phyloP scores from a whole-genome alignment of 345 rosid species.

The Physaria fendleri region DNA sequence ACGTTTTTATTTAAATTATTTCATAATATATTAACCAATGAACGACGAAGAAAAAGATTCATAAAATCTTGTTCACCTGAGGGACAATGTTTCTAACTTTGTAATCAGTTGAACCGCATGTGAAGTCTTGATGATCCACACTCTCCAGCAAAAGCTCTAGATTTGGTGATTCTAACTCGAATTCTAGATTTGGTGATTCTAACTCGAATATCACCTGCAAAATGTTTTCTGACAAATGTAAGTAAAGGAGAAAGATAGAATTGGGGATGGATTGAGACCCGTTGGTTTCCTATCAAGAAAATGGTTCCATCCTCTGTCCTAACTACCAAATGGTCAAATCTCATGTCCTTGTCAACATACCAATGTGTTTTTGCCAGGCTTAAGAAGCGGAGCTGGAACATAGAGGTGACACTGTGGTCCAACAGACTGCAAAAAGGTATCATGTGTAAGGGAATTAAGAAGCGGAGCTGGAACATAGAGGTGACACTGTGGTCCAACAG shows the following conservation, averaged over 20 bases:
- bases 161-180: constrained; percentile 64
- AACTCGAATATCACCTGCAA: constrained; percentile 65
- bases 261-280: not conserved
- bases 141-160: constrained; percentile 41
- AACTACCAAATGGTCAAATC: not conserved
- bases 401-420: constrained; percentile 91
- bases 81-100: too few relatives aligned
- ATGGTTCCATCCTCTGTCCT: not conserved
- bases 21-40: too few relatives aligned
- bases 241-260: not conserved
- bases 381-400: constrained; percentile 72
- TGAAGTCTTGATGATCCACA: constrained; percentile 48
- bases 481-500: constrained; percentile 78
- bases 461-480: constrained; percentile 78
- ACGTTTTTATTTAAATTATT: too few relatives aligned
- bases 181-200: constrained; percentile 48
- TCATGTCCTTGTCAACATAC: constrained; percentile 30
- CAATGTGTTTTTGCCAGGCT: constrained; percentile 53
- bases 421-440: constrained; percentile 48
- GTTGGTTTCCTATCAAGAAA: not conserved
- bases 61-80: too few relatives aligned
- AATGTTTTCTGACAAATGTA: not conserved
- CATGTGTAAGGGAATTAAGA: too few relatives aligned
- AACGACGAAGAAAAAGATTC: too few relatives aligned
- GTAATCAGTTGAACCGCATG: constrained; percentile 42